Conservation (phyloP, 2,329 filamentous ascomycete genomes). For the Xylaria sp. region DNA sequence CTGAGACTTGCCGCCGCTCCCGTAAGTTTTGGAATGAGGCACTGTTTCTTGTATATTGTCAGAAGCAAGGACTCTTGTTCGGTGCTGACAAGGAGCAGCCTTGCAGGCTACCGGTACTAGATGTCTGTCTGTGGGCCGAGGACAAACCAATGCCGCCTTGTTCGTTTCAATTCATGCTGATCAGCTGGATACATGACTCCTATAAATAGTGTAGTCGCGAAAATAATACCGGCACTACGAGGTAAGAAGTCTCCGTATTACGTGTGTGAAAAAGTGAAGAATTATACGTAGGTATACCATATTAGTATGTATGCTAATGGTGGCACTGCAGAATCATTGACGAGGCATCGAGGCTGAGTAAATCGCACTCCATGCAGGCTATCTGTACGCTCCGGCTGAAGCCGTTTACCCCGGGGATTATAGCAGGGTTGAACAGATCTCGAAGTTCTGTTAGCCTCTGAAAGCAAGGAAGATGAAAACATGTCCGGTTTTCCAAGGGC, state of each 20-base stretch:
- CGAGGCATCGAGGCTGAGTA: constrained; percentile 20
- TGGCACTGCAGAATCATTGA: constrained; percentile 17
- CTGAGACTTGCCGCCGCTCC: constrained; percentile 17
- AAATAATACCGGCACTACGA: too few species aligned
- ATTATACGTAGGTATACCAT: too few species aligned
- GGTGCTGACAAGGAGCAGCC: background rate
- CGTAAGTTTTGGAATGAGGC: background rate
- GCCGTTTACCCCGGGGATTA: background rate
- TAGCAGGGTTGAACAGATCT: background rate
- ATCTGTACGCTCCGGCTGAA: constrained; percentile 6
- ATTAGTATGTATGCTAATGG: constrained; percentile 6
- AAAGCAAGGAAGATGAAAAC: constrained; percentile 1
- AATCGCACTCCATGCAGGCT: constrained; percentile 7
- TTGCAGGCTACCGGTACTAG: background rate
- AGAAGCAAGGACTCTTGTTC: background rate
- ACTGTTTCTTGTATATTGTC: background rate
- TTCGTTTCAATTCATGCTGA: background rate
- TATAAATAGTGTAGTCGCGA: constrained; percentile 15
- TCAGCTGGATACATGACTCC: background rate
- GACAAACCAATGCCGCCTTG: background rate
- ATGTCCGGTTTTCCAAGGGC: background rate
- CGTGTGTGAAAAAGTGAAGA: background rate
- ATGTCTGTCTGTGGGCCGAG: background rate
- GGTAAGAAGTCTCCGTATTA: background rate
- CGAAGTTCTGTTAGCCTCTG: background rate